Evolutionary conservation across 345 rosid species (phyloP).

Genomic region (Noccaea caerulescens): DNA sequence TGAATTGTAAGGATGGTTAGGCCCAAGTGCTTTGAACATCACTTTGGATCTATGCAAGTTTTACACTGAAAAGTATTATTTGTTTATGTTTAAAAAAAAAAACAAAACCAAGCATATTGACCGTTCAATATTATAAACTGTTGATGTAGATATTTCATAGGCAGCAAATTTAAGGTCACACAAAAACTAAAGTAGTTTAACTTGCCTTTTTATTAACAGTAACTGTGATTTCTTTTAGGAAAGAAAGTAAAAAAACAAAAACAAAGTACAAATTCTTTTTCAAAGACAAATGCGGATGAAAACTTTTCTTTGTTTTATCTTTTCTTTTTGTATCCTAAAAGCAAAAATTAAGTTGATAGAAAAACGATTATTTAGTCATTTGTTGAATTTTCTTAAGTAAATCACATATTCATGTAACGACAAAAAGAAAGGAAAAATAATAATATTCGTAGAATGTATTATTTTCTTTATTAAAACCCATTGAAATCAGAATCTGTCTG

Average conservation of each 20-base stretch:
- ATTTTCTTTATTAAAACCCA: neutral
- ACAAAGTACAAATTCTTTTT: constrained; percentile 14
- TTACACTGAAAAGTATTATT: no score
- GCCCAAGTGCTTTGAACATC: no score
- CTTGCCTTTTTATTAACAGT: constrained; percentile 1
- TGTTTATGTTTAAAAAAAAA: no score
- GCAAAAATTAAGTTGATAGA: neutral
- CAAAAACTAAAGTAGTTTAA: no score
- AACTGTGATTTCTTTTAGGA: constrained; percentile 32
- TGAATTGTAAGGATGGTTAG: no score
- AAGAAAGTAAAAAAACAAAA: constrained; percentile 5
- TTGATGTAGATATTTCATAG: neutral
- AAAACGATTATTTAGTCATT: neutral
- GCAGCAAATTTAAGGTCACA: neutral
- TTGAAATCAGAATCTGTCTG: constrained; percentile 35
- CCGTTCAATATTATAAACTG: neutral
- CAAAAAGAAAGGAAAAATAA: neutral
- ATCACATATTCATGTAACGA: constrained; percentile 24
- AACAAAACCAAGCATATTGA: no score
- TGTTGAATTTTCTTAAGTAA: constrained; percentile 22
- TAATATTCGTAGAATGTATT: constrained; percentile 20
- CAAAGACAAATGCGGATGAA: constrained; percentile 29
- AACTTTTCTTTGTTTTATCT: constrained; percentile 6
- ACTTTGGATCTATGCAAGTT: no score
- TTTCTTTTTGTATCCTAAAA: neutral